phyloP scores from a whole-genome alignment of 768 basidiomycete species.

The Butyriboletus loyo region DNA sequence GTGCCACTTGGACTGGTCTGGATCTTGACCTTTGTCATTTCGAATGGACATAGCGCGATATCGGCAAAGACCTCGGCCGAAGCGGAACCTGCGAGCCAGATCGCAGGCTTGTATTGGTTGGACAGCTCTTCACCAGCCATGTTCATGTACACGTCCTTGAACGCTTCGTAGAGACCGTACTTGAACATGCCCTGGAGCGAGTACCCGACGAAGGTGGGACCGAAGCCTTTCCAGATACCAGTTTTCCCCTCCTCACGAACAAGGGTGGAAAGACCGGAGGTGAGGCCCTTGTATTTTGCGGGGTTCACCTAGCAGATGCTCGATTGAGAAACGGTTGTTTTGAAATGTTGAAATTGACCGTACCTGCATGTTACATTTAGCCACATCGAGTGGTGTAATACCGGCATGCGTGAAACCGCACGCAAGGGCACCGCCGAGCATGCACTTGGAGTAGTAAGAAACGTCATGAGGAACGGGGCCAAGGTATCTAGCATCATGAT shows the following conservation, averaged over 20 bases:
- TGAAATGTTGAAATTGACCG: slow-evolving; percentile 11
- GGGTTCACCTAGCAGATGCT: slow-evolving; percentile 61
- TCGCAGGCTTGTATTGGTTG: slow-evolving; percentile 78
- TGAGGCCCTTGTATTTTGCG: slow-evolving; percentile 67
- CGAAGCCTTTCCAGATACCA: slow-evolving; percentile 93
- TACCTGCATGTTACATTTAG: slow-evolving; percentile 92
- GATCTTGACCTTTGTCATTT: slow-evolving; percentile 92
- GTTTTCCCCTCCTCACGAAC: slow-evolving; percentile 76
- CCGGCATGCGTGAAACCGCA: slow-evolving; percentile 88
- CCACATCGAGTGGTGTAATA: slow-evolving; percentile 84
- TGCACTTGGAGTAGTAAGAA: slow-evolving; percentile 79
- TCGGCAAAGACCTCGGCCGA: slow-evolving; percentile 96
- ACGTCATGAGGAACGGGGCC: slow-evolving; percentile 76
- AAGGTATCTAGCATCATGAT: slow-evolving; percentile 43
- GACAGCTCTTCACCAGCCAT: slow-evolving; percentile 79
- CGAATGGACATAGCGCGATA: slow-evolving; percentile 91
- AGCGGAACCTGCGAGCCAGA: slow-evolving; percentile 93
- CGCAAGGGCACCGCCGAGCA: slow-evolving; percentile 84
- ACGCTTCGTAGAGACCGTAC: slow-evolving; percentile 95
- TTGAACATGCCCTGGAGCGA: slow-evolving; percentile 98
- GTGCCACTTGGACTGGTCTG: slow-evolving; percentile 74
- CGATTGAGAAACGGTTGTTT: background rate
- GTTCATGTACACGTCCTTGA: slow-evolving; percentile 94
- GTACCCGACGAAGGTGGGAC: slow-evolving; percentile 91
- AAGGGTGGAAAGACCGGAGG: slow-evolving; percentile 59